Evolutionary conservation across 1,284 basidiomycete species (phyloP).

Genomic region (Naganishia sp.): DNA sequence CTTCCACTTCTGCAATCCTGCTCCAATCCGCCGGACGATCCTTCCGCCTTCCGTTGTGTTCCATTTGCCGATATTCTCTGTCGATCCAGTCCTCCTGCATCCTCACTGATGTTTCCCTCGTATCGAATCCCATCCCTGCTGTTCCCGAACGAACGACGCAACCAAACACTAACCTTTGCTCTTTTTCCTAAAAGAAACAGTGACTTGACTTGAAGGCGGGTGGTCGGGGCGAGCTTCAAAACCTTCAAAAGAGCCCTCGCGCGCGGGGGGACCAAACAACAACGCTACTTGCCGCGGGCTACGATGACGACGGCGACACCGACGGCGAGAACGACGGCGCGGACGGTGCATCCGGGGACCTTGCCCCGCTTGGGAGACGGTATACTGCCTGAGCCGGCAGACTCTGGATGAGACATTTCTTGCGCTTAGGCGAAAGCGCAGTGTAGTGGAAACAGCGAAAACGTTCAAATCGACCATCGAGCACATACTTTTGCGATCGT

Average conservation of each 20-base stretch:
- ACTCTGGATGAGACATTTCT: not conserved
- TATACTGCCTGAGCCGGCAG: not conserved
- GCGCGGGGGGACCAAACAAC: not conserved
- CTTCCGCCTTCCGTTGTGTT: not conserved
- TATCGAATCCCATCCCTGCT: not conserved
- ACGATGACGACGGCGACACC: slow-evolving; percentile 17
- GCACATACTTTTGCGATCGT: too few relatives aligned
- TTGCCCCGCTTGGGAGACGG: not conserved
- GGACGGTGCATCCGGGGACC: not conserved
- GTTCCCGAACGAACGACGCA: not conserved
- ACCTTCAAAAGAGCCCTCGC: not conserved
- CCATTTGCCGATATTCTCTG: not conserved
- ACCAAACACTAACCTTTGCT: slow-evolving; percentile 16
- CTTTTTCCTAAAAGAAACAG: slow-evolving; percentile 18
- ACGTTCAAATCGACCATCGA: too few relatives aligned
- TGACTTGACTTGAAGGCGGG: slow-evolving; percentile 26
- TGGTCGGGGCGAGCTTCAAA: slow-evolving; percentile 12
- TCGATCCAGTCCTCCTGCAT: not conserved
- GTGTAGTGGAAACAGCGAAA: not conserved
- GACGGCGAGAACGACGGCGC: slow-evolving; percentile 6
- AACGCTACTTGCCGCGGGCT: not conserved
- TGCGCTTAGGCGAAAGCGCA: slow-evolving; percentile 5
- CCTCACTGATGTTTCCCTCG: not conserved
- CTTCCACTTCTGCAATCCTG: not conserved
- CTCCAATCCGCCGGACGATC: not conserved